Evolutionary conservation across 345 rosid genomes (phyloP), one percentile per base, ranked within the genome.

Genomic region (Schrenkiella parvula): DNA sequence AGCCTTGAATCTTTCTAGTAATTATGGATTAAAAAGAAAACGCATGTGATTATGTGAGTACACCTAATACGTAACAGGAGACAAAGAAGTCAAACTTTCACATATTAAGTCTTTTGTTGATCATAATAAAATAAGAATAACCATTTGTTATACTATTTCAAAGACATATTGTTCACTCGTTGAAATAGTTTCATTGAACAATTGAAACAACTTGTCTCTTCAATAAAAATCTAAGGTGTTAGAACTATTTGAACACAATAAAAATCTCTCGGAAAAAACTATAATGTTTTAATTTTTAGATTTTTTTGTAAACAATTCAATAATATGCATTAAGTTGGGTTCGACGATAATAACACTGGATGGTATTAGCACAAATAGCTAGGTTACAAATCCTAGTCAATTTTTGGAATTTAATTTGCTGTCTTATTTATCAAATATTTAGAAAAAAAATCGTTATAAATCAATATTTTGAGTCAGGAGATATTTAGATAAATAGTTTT

Each of bases 51-150:
- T 74, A 66, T 66, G 52, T 66, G 34, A 74, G 53, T 58, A 48
- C 50, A 74, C 78, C 78, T 74, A 74, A 74, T 74, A 74, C 72
- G 67, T 66, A 66, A 58, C 8, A 31, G 61, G 56, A 31, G 68
- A 58, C 68, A 74, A 41, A 39, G 35, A 66, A 66, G 72, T 74
- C 78, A 74, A 74, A 17, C 46, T 32, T 58, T 74, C 38, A 58
- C 73, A 47, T 47, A 67, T 29, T 12, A 57, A 66, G 54, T 66
- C 38, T 41, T 66, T 22, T 28, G 19, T 65, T 37, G 4, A 64
- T 54, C 51, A 66, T 66, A 56, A 48, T 65, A 57, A 66, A 37
- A 12, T n/a, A 38, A 58, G 23, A 14, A 28, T 46, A 50, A 62
- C 23, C 72, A 29, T 18, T 28, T 42, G 21, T 57, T 26, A 41